Conservation (phyloP, 75 land plant genomes). For the Isoetes taiwanensis region DNA sequence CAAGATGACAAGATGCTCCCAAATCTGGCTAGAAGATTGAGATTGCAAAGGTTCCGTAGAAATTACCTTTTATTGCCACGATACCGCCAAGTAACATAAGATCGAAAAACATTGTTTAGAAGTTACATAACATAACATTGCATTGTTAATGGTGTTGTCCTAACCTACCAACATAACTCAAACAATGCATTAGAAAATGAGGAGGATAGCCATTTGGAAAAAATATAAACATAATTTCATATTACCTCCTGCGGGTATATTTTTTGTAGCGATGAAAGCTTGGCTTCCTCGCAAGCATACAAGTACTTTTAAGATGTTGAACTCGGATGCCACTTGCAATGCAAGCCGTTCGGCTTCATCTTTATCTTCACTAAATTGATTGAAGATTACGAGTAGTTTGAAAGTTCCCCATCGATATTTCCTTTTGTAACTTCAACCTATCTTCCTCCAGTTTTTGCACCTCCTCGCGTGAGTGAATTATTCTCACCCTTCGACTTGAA, state of each 20-base stretch:
- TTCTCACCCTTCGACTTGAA: slow-evolving; percentile 12
- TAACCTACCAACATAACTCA: no score
- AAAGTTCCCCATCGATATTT: slow-evolving; percentile 3
- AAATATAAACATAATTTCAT: no score
- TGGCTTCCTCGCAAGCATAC: slow-evolving; percentile 15
- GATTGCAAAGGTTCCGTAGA: no score
- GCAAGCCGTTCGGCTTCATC: slow-evolving; percentile 16
- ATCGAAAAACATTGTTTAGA: no score
- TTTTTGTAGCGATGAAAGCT: slow-evolving; percentile 10
- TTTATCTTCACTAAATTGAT: slow-evolving; percentile 7
- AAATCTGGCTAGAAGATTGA: no score
- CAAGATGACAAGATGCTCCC: no score
- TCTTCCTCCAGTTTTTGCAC: slow-evolving; percentile 13
- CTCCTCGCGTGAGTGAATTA: slow-evolving; percentile 12
- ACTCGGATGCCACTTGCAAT: slow-evolving; percentile 13
- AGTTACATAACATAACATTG: no score
- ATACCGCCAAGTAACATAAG: no score
- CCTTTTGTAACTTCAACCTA: slow-evolving; percentile 12
- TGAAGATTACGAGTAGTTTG: not conserved
- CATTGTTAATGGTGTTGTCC: no score
- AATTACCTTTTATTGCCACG: no score
- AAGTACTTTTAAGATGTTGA: slow-evolving; percentile 12
- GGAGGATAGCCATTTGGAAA: no score
- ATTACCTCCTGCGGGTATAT: slow-evolving; percentile 15
- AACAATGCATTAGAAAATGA: no score